Evolutionary conservation across 805 yeast species (phyloP), one percentile per base, ranked within the genome.

Genomic region (Metschnikowia anglica): DNA sequence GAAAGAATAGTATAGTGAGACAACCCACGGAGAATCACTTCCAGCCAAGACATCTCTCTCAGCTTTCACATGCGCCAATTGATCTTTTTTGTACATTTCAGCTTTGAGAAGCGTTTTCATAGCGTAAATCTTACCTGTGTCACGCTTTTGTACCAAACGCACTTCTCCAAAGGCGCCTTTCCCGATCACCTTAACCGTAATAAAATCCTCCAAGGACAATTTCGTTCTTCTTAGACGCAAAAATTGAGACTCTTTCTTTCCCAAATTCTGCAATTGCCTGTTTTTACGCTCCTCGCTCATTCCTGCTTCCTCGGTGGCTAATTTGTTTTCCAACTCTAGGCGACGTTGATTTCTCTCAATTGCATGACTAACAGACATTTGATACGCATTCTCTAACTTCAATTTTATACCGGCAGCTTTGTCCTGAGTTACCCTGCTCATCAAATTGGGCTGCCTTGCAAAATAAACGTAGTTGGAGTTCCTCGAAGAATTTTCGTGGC

Each of bases 151-250:
- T 11, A 93, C 98, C 41, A 93, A 72, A 49, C 97, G 77, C 26
- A 93, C 99, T 60, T 89, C 97, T 48, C 99, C 99, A 69, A 93
- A 93, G 0, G 99, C 97, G 50, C 99, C 99, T 62, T 93, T 93
- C 37, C 99, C 99, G 24, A 74, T 79, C 26, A 85, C 96, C 65
- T 88, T 88, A 41, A 89, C 95, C 1, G 97, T 89, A 46, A 73
- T 78, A 66, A 89, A 87, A 66, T 89, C 97, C 30, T 85, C 93
- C 32, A 88, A 70, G 1, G 88, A 77, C 41, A 89, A 71, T 58
- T 89, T 78, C 0, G 97, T 89, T 62, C 97, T 78, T 53, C 97
- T 72, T 42, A 89, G 73, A 49, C 97, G 76, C 58, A 90, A 69
- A 54, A 86, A 89, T 48, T 86, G 90, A 5, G 95, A 83, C 64